Evolutionary conservation across 495 filamentous ascomycete species (phyloP).

Genomic region (Neurospora sp.): DNA sequence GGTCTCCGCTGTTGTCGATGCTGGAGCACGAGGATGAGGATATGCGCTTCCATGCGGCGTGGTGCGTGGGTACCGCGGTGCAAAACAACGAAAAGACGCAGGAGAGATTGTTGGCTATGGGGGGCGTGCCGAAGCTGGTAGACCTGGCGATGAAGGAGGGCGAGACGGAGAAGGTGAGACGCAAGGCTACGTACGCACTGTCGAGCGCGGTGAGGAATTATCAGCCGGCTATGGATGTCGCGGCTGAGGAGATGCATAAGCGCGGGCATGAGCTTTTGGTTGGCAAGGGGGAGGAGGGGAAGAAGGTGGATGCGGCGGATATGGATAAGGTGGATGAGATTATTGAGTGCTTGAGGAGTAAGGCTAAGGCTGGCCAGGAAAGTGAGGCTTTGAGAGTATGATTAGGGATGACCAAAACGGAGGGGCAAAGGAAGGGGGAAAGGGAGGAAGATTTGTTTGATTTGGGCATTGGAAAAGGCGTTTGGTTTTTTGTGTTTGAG

Average conservation of each 20-base stretch:
- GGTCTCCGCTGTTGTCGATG: slow-evolving; percentile 64
- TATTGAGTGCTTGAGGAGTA: slow-evolving; percentile 55
- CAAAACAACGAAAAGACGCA: slow-evolving; percentile 87
- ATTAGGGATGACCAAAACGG: slow-evolving; percentile 1
- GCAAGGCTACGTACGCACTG: slow-evolving; percentile 81
- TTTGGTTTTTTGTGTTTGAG: background rate
- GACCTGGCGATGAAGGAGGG: slow-evolving; percentile 47
- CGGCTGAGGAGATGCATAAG: slow-evolving; percentile 51
- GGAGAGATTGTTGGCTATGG: slow-evolving; percentile 61
- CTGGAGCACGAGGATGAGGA: slow-evolving; percentile 58
- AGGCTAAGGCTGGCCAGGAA: slow-evolving; percentile 17
- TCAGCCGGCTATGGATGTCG: slow-evolving; percentile 59
- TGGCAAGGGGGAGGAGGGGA: slow-evolving; percentile 23
- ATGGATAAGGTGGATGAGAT: slow-evolving; percentile 77
- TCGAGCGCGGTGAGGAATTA: slow-evolving; percentile 68
- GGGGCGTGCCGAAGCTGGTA: slow-evolving; percentile 60
- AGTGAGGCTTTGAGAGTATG: background rate
- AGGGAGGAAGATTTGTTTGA: background rate
- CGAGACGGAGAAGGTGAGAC: slow-evolving; percentile 52
- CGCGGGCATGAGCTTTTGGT: slow-evolving; percentile 29
- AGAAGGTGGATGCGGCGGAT: slow-evolving; percentile 57
- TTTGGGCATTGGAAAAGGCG: background rate
- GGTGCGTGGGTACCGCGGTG: slow-evolving; percentile 89
- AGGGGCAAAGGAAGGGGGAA: background rate
- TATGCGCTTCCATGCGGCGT: slow-evolving; percentile 71